Percentiles rank a stretch among this genome's conserved stretches.
These are phyloP conservation scores for Colletotrichum ledebouriae DNA, from an alignment of 2,329 filamentous ascomycete species.

Conservation along the genomic window DNA sequence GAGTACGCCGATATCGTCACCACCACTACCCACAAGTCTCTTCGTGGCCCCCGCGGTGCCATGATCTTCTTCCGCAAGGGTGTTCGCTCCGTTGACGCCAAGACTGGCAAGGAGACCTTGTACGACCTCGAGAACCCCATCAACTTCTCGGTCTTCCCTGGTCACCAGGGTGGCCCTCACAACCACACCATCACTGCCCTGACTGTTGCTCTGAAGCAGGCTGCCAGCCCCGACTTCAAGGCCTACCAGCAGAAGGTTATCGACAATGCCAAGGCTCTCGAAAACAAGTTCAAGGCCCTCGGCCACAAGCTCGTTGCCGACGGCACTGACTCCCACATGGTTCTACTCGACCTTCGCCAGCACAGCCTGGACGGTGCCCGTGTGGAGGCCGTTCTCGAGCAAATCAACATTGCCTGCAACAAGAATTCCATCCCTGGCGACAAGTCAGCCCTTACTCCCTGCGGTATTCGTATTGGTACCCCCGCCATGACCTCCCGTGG, in stretches of 20 bases:
- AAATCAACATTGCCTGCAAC: conserved; percentile 99
- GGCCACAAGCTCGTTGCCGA: conserved; percentile 96
- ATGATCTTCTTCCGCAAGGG: conserved; percentile 99
- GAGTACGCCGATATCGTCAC: conserved; percentile 94
- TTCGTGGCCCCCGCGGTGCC: conserved; percentile 95
- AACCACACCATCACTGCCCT: conserved; percentile 99
- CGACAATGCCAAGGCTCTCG: conserved; percentile 92
- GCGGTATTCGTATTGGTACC: conserved; percentile 94
- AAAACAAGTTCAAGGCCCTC: conserved; percentile 84
- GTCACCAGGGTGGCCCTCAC: conserved; percentile 98
- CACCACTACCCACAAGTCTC: conserved; percentile 98
- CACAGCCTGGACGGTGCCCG: conserved; percentile 91
- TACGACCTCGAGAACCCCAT: conserved; percentile 97
- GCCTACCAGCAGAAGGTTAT: conserved; percentile 94
- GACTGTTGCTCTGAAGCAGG: conserved; percentile 95
- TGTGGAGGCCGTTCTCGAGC: conserved; percentile 95
- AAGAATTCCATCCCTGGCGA: conserved; percentile 99
- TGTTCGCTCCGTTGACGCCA: conserved; percentile 88
- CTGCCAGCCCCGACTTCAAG: conserved; percentile 90
- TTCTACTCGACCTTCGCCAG: conserved; percentile 92
- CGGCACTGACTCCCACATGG: conserved; percentile 98
- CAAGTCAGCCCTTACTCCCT: conserved; percentile 95
- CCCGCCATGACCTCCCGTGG: conserved; percentile 98
- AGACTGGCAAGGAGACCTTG: conserved; percentile 88
- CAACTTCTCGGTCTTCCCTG: conserved; percentile 99